A percentile compares a stretch with the other conserved stretches of the same genome.
These are phyloP conservation scores for Aspergillus sp. DNA, from an alignment of 2,329 filamentous ascomycete genomes.

Conservation along the genomic window DNA sequence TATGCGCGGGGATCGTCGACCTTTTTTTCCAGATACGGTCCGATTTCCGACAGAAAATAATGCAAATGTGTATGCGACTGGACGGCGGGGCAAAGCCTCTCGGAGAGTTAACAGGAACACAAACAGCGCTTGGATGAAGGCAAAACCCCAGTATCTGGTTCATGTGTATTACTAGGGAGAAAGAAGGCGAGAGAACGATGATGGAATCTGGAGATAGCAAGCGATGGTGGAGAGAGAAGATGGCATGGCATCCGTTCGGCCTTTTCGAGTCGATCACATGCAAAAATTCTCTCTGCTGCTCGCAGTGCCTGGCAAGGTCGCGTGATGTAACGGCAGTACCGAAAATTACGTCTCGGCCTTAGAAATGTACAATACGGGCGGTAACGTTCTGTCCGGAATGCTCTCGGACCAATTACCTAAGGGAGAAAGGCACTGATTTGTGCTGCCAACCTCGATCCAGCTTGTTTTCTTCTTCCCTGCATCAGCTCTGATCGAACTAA, in stretches of 20 bases:
- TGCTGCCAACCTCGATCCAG: background rate
- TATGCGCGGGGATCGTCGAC: background rate
- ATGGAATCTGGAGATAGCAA: slow-evolving; percentile 16
- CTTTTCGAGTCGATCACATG: slow-evolving; percentile 30
- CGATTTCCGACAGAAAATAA: background rate
- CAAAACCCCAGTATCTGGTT: no score
- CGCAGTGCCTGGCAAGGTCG: slow-evolving; percentile 13
- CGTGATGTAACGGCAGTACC: slow-evolving; percentile 30
- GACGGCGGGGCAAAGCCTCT: background rate
- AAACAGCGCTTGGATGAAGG: background rate
- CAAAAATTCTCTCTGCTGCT: slow-evolving; percentile 20
- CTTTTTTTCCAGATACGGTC: background rate
- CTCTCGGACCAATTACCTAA: slow-evolving; percentile 15
- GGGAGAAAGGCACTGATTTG: background rate
- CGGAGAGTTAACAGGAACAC: slow-evolving; percentile 1
- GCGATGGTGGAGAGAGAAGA: slow-evolving; percentile 9
- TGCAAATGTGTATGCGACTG: background rate
- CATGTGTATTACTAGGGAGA: background rate
- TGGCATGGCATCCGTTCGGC: slow-evolving; percentile 16
- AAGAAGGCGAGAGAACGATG: slow-evolving; percentile 5
- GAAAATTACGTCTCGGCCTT: slow-evolving; percentile 11
- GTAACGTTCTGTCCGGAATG: slow-evolving; percentile 8
- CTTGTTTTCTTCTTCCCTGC: background rate
- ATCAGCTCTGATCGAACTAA: background rate
- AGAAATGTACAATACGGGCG: background rate